Conservation (phyloP, 2,329 filamentous ascomycete genomes). For the Diaporthe vexans region DNA sequence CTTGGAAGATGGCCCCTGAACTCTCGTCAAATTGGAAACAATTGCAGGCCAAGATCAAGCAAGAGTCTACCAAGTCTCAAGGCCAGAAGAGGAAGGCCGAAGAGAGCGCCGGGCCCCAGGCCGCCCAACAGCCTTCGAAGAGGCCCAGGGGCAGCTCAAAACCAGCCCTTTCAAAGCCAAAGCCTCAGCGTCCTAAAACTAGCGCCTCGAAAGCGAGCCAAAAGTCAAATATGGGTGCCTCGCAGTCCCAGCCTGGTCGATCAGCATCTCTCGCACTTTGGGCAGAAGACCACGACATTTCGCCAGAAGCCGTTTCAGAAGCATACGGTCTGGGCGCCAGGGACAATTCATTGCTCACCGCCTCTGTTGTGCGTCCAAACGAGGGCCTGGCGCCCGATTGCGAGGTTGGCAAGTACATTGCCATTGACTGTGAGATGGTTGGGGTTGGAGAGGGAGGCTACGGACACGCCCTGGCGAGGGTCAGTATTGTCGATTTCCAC, state of each 20-base stretch:
- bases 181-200: conserved; percentile 40
- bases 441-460: conserved; percentile 81
- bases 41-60: conserved; percentile 74
- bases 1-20: conserved; percentile 57
- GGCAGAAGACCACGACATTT: conserved; percentile 73
- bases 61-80: conserved; percentile 56
- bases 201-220: conserved; percentile 40
- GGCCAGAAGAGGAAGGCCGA: conserved; percentile 60
- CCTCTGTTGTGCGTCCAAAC: conserved; percentile 69
- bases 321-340: conserved; percentile 71
- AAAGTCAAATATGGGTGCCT: conserved; percentile 66
- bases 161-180: conserved; percentile 35
- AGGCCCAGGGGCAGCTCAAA: conserved; percentile 47
- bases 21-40: conserved; percentile 84
- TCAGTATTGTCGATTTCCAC: conserved; percentile 94
- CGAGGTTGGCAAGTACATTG: conserved; percentile 89
- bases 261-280: conserved; percentile 71
- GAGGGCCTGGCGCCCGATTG: conserved; percentile 72
- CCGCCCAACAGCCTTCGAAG: conserved; percentile 46
- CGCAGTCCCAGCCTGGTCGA: conserved; percentile 61
- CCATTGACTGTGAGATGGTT: conserved; percentile 98
- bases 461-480: conserved; percentile 84
- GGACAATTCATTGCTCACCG: conserved; percentile 62
- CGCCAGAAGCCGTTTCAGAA: conserved; percentile 71
- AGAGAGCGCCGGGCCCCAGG: conserved; percentile 46